Evolutionary conservation across 257 asterid genomes (phyloP).

Genomic region (Ligustrum vulgare): DNA sequence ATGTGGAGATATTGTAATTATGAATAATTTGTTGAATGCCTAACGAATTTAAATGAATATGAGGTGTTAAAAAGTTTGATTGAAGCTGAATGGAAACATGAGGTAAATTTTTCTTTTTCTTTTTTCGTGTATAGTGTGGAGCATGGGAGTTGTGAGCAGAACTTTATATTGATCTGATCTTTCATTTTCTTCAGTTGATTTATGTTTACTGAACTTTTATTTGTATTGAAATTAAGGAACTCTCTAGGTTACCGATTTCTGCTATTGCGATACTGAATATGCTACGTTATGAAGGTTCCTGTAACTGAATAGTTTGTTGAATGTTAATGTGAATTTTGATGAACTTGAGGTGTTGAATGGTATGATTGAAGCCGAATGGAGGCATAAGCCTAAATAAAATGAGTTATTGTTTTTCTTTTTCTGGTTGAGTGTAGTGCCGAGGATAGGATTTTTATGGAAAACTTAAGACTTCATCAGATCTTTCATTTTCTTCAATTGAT

Average conservation of each 20-base stretch:
- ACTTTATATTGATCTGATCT: conserved; percentile 36
- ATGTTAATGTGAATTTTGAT: not conserved
- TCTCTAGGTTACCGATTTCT: not conserved
- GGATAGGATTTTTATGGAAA: conserved; percentile 14
- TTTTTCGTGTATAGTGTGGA: conserved; percentile 6
- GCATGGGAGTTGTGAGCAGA: conserved; percentile 11
- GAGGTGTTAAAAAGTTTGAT: conserved; percentile 2
- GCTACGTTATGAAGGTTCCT: not conserved
- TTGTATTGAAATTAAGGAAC: too few relatives aligned
- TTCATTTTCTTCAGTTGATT: conserved; percentile 16
- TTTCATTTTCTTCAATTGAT: conserved; percentile 18
- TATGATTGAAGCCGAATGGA: not conserved
- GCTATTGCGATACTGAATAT: not conserved
- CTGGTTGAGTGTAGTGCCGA: conserved; percentile 2
- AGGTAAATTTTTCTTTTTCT: not conserved
- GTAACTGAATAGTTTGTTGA: not conserved
- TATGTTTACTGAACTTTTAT: not conserved
- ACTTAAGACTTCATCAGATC: conserved; percentile 33
- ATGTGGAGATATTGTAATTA: not conserved
- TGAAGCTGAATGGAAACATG: not conserved
- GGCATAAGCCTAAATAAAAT: not conserved
- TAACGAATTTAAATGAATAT: not conserved
- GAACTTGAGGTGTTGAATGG: not conserved
- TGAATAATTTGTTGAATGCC: not conserved
- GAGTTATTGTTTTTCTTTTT: not conserved